phyloP scores from a whole-genome alignment of 2,329 filamentous ascomycete species.

The Xylariaceae sp. region DNA sequence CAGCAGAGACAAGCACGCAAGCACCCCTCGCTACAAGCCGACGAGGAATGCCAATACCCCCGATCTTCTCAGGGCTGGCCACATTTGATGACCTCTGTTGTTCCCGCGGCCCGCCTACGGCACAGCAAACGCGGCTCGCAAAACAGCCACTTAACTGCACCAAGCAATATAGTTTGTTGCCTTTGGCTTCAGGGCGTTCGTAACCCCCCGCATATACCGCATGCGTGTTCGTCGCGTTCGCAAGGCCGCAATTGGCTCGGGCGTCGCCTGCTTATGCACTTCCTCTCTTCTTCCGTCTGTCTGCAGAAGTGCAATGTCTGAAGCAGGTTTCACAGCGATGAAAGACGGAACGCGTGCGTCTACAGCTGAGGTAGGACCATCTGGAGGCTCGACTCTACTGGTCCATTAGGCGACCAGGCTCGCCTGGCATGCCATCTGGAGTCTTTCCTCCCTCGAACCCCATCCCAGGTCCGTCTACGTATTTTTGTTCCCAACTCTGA shows the following conservation, averaged over 20 bases:
- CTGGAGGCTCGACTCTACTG: slow-evolving; percentile 11
- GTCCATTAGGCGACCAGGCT: slow-evolving; percentile 22
- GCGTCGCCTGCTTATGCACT: slow-evolving; percentile 1
- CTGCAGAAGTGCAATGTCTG: slow-evolving; percentile 7
- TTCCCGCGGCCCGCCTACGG: slow-evolving; percentile 20
- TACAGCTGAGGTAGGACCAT: slow-evolving; percentile 1
- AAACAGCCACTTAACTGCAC: slow-evolving; percentile 13
- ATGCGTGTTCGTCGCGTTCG: slow-evolving; percentile 3
- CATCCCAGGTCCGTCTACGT: too few species aligned
- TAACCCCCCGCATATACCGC: slow-evolving; percentile 10
- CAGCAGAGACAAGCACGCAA: not conserved
- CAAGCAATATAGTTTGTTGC: not conserved
- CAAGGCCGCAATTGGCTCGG: slow-evolving; percentile 19
- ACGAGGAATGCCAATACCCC: not conserved
- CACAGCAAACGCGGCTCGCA: slow-evolving; percentile 21
- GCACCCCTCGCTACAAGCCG: not conserved
- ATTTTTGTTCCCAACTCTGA: slow-evolving; percentile 11
- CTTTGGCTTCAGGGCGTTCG: too few species aligned
- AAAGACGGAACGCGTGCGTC: slow-evolving; percentile 6
- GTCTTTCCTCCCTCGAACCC: not conserved
- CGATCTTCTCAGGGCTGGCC: not conserved
- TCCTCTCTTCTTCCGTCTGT: slow-evolving; percentile 10
- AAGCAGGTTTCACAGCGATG: slow-evolving; percentile 17
- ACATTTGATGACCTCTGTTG: not conserved
- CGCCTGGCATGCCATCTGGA: not conserved